phyloP scores from a whole-genome alignment of 1,284 basidiomycete genomes.

The Inonotus obliquus region DNA sequence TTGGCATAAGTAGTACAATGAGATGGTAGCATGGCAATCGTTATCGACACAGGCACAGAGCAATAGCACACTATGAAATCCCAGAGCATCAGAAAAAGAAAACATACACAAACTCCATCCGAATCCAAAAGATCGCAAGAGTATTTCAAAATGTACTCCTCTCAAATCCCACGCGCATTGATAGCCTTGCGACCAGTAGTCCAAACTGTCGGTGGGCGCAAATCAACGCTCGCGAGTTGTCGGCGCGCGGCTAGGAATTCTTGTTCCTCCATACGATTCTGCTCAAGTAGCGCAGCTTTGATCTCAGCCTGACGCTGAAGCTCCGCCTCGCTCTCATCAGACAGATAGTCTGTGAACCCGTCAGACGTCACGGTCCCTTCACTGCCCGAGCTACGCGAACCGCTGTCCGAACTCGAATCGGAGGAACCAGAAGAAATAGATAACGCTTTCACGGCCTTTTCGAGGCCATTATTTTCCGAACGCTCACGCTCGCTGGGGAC shows the following conservation, averaged over 20 bases:
- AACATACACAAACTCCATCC: slow-evolving; percentile 2
- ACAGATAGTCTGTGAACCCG: slow-evolving; percentile 80
- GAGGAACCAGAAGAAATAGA: slow-evolving; percentile 2
- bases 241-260: slow-evolving; percentile 75
- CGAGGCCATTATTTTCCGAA: slow-evolving; percentile 9
- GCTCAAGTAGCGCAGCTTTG: slow-evolving; percentile 66
- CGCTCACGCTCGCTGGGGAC: not conserved
- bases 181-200: slow-evolving; percentile 38
- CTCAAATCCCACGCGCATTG: slow-evolving; percentile 56
- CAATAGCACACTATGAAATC: not conserved
- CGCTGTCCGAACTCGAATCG: slow-evolving; percentile 47
- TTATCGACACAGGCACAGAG: not conserved
- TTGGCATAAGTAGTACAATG: slow-evolving; percentile 8
- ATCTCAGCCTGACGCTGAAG: slow-evolving; percentile 76
- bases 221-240: slow-evolving; percentile 64
- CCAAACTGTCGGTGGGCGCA: slow-evolving; percentile 73
- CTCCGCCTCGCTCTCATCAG: slow-evolving; percentile 79
- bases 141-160: slow-evolving; percentile 14
- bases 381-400: slow-evolving; percentile 33
- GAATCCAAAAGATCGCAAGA: not conserved
- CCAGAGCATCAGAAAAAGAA: not conserved
- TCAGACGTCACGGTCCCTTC: slow-evolving; percentile 71
- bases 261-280: slow-evolving; percentile 70
- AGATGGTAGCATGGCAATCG: not conserved
- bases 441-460: slow-evolving; percentile 14